These are phyloP conservation scores for Toxicodendron radicans DNA, from an alignment of 345 rosid species.

Conservation along the genomic window DNA sequence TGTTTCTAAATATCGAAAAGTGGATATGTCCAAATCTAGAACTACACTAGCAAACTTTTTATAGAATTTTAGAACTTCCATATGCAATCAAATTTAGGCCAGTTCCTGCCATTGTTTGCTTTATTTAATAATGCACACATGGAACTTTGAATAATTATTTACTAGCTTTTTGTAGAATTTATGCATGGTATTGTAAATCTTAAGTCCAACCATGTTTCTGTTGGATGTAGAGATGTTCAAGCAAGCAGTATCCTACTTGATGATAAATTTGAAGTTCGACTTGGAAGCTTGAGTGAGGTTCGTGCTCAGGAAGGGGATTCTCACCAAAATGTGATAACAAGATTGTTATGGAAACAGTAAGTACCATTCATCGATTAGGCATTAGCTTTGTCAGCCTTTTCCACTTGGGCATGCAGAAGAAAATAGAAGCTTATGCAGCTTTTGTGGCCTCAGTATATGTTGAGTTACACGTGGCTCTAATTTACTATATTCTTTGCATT, in stretches of 20 bases:
- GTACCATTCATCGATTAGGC: constrained; percentile 33
- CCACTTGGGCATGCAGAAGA: constrained; percentile 5
- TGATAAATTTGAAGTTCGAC: constrained; percentile 92
- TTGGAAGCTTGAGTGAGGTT: constrained; percentile 82
- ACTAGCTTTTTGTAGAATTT: background rate
- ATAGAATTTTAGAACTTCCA: background rate
- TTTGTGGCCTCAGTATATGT: background rate
- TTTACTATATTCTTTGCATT: background rate
- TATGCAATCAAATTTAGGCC: background rate
- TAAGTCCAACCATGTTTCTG: constrained; percentile 14
- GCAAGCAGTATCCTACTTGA: constrained; percentile 95
- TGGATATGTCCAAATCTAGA: background rate
- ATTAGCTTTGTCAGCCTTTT: constrained; percentile 3
- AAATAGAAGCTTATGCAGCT: background rate
- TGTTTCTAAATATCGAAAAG: background rate
- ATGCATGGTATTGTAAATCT: background rate
- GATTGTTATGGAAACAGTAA: constrained; percentile 75
- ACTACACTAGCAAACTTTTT: background rate
- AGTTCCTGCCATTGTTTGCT: constrained; percentile 1
- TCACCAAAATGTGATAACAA: constrained; percentile 59
- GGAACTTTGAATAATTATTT: background rate
- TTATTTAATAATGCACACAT: background rate
- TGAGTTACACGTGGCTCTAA: constrained; percentile 4
- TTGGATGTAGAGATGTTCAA: constrained; percentile 76
- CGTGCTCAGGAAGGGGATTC: constrained; percentile 64